These are phyloP conservation scores for Lindgomyces ingoldianus DNA, from an alignment of 495 filamentous ascomycete species.

Conservation along the genomic window DNA sequence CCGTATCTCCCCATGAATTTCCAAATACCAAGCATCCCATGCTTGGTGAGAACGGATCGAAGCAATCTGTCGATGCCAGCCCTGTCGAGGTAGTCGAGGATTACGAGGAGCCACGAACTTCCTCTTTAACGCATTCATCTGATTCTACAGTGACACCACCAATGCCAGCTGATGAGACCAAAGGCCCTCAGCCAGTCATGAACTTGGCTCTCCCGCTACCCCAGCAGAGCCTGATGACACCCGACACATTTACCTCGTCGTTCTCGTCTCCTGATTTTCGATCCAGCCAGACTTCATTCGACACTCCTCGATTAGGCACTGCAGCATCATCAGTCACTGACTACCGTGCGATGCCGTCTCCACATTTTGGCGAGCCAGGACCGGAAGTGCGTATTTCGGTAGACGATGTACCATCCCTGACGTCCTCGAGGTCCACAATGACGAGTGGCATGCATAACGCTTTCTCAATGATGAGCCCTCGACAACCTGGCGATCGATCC, in stretches of 20 bases:
- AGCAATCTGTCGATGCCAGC: constrained; percentile 24
- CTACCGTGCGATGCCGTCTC: constrained; percentile 62
- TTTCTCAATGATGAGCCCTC: constrained; percentile 50
- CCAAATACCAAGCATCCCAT: constrained; percentile 4
- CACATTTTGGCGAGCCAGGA: constrained; percentile 62
- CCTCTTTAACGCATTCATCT: constrained; percentile 52
- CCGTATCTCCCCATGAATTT: constrained; percentile 17
- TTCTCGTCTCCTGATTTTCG: constrained; percentile 54
- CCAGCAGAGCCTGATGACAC: constrained; percentile 41
- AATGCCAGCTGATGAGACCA: constrained; percentile 46
- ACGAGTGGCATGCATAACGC: constrained; percentile 60
- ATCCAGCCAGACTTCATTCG: constrained; percentile 51
- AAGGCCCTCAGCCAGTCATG: constrained; percentile 43
- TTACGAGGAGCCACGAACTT: constrained; percentile 47
- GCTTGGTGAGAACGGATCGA: constrained; percentile 5
- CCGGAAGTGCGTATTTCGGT: constrained; percentile 71
- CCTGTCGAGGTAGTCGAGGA: constrained; percentile 52
- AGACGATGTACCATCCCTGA: constrained; percentile 85
- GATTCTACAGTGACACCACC: constrained; percentile 59
- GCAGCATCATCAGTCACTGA: constrained; percentile 71
- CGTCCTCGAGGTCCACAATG: constrained; percentile 83
- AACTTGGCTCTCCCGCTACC: constrained; percentile 39
- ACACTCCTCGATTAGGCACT: constrained; percentile 68
- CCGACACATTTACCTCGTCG: constrained; percentile 44
- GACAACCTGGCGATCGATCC: constrained; percentile 60